phyloP scores from a whole-genome alignment of 164 flowering plant genomes.

The Magnolia officinalis region DNA sequence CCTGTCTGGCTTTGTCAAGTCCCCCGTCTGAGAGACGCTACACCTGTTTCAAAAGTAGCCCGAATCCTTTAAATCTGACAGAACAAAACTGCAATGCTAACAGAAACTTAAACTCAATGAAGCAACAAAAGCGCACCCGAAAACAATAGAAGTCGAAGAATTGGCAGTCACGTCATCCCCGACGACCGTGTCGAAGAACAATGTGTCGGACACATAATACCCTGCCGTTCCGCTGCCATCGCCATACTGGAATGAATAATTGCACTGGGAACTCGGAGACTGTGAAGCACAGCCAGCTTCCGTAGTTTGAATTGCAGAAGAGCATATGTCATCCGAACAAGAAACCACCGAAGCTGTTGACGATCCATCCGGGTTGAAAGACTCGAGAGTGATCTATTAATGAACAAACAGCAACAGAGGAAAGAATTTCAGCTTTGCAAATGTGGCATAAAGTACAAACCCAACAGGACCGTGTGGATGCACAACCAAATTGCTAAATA shows the following conservation, averaged over 20 bases:
- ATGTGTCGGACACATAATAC: conserved; percentile 66
- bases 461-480: not conserved
- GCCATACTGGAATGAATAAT: conserved; percentile 78
- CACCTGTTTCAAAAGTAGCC: conserved; percentile 57
- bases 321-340: conserved; percentile 66
- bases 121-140: conserved; percentile 54
- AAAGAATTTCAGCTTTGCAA: not conserved
- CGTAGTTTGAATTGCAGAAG: conserved; percentile 48
- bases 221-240: conserved; percentile 97
- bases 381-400: conserved; percentile 60
- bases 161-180: conserved; percentile 44
- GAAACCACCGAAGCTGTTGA: conserved; percentile 51
- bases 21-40: conserved; percentile 72
- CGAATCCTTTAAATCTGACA: conserved; percentile 2
- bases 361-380: conserved; percentile 64
- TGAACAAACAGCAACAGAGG: not conserved
- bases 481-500: not conserved
- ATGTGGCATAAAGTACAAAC: not conserved
- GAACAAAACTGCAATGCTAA: not conserved
- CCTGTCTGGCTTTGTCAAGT: conserved; percentile 79
- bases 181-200: conserved; percentile 50
- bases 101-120: not conserved
- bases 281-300: conserved; percentile 52
- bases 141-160: conserved; percentile 64
- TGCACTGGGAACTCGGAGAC: conserved; percentile 44